Conservation (phyloP, 306 rosid species). For the Acacia crassicarpa region DNA sequence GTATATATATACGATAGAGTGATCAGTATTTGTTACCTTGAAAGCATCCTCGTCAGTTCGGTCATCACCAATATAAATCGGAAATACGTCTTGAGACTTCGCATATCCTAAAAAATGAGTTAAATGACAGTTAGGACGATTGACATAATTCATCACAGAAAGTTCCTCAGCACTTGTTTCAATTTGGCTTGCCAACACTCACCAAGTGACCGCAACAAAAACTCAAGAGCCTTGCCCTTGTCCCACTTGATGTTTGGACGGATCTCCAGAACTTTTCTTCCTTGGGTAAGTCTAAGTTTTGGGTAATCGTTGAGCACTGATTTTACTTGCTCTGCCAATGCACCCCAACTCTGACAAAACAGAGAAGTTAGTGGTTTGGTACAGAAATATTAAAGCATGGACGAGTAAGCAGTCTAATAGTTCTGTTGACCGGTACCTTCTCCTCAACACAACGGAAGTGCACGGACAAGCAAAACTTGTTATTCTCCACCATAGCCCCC, state of each 20-base stretch:
- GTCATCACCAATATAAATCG: conserved; percentile 92
- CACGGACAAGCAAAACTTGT: conserved; percentile 86
- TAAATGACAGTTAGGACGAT: neutral
- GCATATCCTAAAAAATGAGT: conserved; percentile 51
- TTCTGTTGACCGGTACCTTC: conserved; percentile 51
- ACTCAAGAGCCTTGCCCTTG: conserved; percentile 93
- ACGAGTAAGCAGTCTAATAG: conserved; percentile 1
- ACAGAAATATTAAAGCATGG: neutral
- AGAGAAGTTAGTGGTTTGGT: neutral
- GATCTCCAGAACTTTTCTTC: conserved; percentile 85
- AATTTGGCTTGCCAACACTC: neutral
- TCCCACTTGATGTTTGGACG: conserved; percentile 97
- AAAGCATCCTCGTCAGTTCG: conserved; percentile 94
- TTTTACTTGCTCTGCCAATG: conserved; percentile 74
- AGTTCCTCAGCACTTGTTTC: neutral
- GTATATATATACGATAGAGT: neutral
- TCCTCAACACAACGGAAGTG: conserved; percentile 97
- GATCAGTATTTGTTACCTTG: conserved; percentile 50
- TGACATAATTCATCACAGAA: neutral
- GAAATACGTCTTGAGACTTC: conserved; percentile 68
- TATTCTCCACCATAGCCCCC: conserved; percentile 87
- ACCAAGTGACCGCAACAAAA: conserved; percentile 61
- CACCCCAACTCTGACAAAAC: conserved; percentile 63
- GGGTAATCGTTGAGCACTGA: conserved; percentile 75
- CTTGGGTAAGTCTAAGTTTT: conserved; percentile 69